phyloP scores from a whole-genome alignment of 352 stramenopile species.

The Phytophthora melonis region DNA sequence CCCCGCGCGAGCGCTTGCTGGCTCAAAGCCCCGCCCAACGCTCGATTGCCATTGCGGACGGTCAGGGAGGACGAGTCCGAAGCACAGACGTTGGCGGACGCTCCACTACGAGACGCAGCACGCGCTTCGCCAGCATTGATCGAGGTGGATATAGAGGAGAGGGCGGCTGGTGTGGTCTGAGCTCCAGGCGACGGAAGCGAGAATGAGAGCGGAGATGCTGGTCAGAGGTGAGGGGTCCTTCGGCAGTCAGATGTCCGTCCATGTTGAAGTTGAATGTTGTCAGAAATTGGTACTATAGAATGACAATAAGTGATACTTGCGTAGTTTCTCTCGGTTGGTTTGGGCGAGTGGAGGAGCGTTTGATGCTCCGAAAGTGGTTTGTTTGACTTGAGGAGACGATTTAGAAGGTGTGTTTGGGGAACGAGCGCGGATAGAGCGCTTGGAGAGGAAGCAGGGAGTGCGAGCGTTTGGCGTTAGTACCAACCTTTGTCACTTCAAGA shows the following conservation, averaged over 20 bases:
- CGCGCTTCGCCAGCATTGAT: conserved; percentile 24
- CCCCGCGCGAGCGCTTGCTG: conserved; percentile 19
- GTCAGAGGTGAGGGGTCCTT: neutral
- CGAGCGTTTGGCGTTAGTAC: neutral
- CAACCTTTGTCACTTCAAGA: conserved; percentile 12
- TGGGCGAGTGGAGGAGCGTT: neutral
- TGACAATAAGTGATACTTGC: neutral
- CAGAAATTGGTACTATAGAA: neutral
- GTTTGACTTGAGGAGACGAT: neutral
- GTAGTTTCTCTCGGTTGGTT: neutral
- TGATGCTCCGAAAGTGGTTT: neutral
- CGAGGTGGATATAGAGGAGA: neutral
- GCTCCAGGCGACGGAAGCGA: conserved; percentile 16
- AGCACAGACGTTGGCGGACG: conserved; percentile 4
- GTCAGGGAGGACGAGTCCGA: neutral
- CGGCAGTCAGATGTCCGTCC: conserved; percentile 2
- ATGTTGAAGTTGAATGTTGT: conserved; percentile 20
- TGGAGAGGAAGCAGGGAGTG: neutral
- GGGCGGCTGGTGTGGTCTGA: neutral
- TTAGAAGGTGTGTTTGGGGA: no score
- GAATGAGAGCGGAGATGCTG: conserved; percentile 13
- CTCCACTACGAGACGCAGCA: conserved; percentile 24
- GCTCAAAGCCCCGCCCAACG: conserved; percentile 17
- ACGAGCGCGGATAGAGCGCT: neutral
- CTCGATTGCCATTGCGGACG: neutral